phyloP scores from a whole-genome alignment of 164 flowering plant species.

The Sedum album region DNA sequence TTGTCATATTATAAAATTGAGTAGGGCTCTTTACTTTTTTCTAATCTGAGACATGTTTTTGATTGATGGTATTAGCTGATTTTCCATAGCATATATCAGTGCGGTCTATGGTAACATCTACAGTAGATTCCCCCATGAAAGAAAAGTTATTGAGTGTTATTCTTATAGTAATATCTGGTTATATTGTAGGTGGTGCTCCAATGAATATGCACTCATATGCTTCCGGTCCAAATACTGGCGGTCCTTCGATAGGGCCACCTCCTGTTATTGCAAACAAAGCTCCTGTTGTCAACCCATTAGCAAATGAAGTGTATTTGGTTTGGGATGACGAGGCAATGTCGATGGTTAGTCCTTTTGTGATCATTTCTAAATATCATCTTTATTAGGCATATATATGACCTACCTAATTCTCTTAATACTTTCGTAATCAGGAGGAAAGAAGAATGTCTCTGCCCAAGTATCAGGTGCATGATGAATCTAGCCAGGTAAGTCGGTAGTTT shows the following conservation, averaged over 20 bases:
- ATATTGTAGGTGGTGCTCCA: conserved; percentile 29
- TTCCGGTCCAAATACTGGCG: conserved; percentile 95
- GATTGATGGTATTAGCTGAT: too few species aligned
- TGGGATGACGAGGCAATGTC: conserved; percentile 99
- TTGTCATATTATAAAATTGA: too few species aligned
- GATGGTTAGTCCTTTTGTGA: conserved; percentile 61
- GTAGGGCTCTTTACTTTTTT: too few species aligned
- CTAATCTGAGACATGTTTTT: too few species aligned
- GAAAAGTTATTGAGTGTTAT: not conserved
- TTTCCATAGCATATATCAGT: not conserved
- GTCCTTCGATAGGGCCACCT: conserved; percentile 94
- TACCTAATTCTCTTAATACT: not conserved
- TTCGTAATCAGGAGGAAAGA: conserved; percentile 75
- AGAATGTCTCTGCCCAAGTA: conserved; percentile 84
- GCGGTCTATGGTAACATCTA: not conserved
- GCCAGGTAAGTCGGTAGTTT: conserved; percentile 82
- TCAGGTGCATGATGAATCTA: conserved; percentile 99
- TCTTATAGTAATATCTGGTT: not conserved
- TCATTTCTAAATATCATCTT: not conserved
- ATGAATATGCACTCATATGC: conserved; percentile 77
- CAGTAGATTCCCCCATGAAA: not conserved
- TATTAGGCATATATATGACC: not conserved
- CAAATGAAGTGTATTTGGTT: conserved; percentile 86
- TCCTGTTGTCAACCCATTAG: conserved; percentile 53
- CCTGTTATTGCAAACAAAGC: conserved; percentile 89